Evolutionary conservation across 2,329 filamentous ascomycete species (phyloP).

Genomic region (Rhynchosporium agropyri): DNA sequence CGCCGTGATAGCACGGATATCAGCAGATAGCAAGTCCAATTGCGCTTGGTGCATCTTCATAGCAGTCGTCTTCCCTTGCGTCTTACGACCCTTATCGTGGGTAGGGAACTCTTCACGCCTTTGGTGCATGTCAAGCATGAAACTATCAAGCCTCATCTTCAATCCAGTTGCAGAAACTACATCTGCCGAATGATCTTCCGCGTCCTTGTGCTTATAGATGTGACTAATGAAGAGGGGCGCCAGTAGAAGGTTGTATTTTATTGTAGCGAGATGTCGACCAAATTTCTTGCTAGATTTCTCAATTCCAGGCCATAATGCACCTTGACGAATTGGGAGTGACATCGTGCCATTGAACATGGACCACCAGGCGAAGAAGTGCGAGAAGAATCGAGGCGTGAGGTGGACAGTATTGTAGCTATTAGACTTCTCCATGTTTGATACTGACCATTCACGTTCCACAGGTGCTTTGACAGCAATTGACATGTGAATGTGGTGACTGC

Average conservation of each 20-base stretch:
- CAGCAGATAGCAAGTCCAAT: slow-evolving; percentile 86
- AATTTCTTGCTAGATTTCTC: slow-evolving; percentile 99
- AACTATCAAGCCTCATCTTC: slow-evolving; percentile 93
- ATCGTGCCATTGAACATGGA: slow-evolving; percentile 93
- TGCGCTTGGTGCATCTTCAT: slow-evolving; percentile 97
- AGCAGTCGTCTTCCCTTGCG: slow-evolving; percentile 79
- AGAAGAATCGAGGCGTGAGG: slow-evolving; percentile 93
- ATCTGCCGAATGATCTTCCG: slow-evolving; percentile 77
- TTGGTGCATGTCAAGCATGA: slow-evolving; percentile 96
- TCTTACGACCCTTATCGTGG: slow-evolving; percentile 73
- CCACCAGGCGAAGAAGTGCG: slow-evolving; percentile 98
- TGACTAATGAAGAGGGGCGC: slow-evolving; percentile 94
- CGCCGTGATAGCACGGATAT: slow-evolving; percentile 90
- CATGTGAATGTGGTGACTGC: slow-evolving; percentile 94
- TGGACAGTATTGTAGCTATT: slow-evolving; percentile 97
- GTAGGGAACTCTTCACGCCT: slow-evolving; percentile 89
- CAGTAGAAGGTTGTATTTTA: slow-evolving; percentile 94
- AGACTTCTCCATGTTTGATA: slow-evolving; percentile 73
- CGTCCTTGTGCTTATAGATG: slow-evolving; percentile 98
- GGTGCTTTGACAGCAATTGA: slow-evolving; percentile 91
- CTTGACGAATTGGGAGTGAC: slow-evolving; percentile 92
- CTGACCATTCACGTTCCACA: slow-evolving; percentile 81
- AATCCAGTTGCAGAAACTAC: slow-evolving; percentile 91
- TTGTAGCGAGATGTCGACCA: slow-evolving; percentile 92
- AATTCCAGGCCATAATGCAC: slow-evolving; percentile 83